A percentile compares a stretch with the other conserved stretches of the same genome.
These are phyloP conservation scores for Globisporangium heterothallicum DNA, from an alignment of 352 stramenopile genomes.

Conservation along the genomic window DNA sequence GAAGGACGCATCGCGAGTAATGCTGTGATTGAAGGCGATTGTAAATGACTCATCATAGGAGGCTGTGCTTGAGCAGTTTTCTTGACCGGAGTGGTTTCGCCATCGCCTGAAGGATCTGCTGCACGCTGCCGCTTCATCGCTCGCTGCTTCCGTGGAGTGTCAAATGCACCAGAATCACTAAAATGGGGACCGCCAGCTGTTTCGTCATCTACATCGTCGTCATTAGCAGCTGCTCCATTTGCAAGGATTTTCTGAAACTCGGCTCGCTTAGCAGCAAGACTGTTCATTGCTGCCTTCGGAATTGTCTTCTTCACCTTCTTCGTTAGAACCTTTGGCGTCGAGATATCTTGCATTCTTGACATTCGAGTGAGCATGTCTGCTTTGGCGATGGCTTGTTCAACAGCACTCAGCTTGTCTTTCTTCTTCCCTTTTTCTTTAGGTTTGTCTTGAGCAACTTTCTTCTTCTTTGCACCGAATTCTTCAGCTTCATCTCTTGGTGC, in stretches of 20 bases:
- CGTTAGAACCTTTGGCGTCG: conserved; percentile 51
- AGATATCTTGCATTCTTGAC: conserved; percentile 52
- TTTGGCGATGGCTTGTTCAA: conserved; percentile 41
- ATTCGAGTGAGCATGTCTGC: conserved; percentile 46
- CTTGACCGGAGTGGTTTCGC: background rate
- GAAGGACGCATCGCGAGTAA: conserved; percentile 17
- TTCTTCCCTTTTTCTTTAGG: conserved; percentile 9
- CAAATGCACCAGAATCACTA: conserved; percentile 16
- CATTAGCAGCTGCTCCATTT: conserved; percentile 7
- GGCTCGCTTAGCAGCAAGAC: conserved; percentile 32
- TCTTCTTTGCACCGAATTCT: background rate
- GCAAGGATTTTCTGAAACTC: conserved; percentile 43
- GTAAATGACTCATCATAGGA: conserved; percentile 5
- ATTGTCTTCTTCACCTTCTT: conserved; percentile 44
- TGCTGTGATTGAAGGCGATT: conserved; percentile 14
- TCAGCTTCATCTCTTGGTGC: conserved; percentile 1
- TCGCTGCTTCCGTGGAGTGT: conserved; percentile 25
- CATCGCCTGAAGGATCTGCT: conserved; percentile 8
- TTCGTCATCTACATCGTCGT: conserved; percentile 7
- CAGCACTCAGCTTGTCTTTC: conserved; percentile 27
- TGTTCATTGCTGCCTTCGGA: conserved; percentile 25
- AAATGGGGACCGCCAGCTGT: no score
- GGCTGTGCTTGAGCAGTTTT: background rate
- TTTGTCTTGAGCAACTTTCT: conserved; percentile 2
- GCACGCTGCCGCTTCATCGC: conserved; percentile 23